Evolutionary conservation across 139 green algal species (phyloP).

Genomic region (Chlorella ohadii): DNA sequence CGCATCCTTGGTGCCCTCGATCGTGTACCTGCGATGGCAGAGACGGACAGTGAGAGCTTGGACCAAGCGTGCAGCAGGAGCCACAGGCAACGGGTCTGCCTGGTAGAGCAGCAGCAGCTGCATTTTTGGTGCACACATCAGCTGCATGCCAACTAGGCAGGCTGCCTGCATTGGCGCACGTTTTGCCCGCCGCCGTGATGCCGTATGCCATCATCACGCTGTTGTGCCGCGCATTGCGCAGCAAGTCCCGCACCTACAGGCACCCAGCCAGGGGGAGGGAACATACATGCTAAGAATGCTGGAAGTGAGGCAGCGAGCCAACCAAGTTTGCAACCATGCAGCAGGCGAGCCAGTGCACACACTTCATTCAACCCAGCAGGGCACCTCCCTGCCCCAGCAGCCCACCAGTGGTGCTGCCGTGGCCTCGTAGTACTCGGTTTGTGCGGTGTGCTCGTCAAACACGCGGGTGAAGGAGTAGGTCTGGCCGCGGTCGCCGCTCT

Average conservation of each 20-base stretch:
- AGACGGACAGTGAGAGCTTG: too few relatives aligned
- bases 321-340: too few relatives aligned
- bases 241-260: conserved; percentile 54
- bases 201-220: conserved; percentile 85
- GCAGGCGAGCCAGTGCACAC: too few relatives aligned
- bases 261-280: neutral
- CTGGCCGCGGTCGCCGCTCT: conserved; percentile 58
- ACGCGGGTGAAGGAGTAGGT: conserved; percentile 72
- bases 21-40: conserved; percentile 55
- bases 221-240: conserved; percentile 48
- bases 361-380: too few relatives aligned
- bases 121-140: too few relatives aligned
- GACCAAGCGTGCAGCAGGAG: too few relatives aligned
- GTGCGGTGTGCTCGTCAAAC: conserved; percentile 55
- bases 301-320: neutral
- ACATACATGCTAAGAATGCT: neutral
- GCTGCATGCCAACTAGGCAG: too few relatives aligned
- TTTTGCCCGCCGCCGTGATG: conserved; percentile 85
- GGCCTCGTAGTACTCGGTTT: conserved; percentile 57
- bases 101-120: too few relatives aligned
- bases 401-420: conserved; percentile 57
- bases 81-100: too few relatives aligned
- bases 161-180: neutral
- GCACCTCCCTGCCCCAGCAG: neutral
- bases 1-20: conserved; percentile 64